Percentiles rank a stretch among this genome's conserved stretches.
Evolutionary conservation across 2,329 filamentous ascomycete species (phyloP).

Genomic region (Bertia moriformis): DNA sequence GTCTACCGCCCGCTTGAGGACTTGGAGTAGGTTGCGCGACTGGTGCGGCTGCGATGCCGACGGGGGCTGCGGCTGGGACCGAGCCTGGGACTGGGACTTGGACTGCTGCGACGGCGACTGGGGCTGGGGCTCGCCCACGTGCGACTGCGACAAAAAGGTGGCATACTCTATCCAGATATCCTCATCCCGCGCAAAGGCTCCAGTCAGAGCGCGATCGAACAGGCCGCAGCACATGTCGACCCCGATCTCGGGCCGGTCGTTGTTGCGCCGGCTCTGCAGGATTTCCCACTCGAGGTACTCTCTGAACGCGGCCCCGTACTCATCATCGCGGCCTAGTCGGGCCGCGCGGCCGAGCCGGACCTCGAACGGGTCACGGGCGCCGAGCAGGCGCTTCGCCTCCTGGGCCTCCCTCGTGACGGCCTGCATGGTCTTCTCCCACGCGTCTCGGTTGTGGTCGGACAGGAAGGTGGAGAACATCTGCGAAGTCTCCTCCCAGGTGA

Average conservation of each 20-base stretch:
- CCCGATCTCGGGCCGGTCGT: constrained; percentile 25
- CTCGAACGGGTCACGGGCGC: constrained; percentile 54
- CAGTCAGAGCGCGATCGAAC: constrained; percentile 62
- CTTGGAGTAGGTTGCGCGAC: constrained; percentile 43
- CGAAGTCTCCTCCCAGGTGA: constrained; percentile 61
- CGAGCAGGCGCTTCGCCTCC: constrained; percentile 47
- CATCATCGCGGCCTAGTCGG: constrained; percentile 37
- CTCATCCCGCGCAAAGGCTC: constrained; percentile 58
- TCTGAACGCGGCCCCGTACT: constrained; percentile 32
- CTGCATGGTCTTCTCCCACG: constrained; percentile 64
- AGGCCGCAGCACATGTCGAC: constrained; percentile 44
- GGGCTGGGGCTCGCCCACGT: too few relatives aligned
- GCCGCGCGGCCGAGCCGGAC: constrained; percentile 44
- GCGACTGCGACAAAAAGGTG: constrained; percentile 41
- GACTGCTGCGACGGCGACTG: constrained; percentile 27
- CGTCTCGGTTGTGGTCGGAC: constrained; percentile 52
- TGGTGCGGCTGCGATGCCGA: constrained; percentile 18
- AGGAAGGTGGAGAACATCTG: constrained; percentile 63
- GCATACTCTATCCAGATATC: constrained; percentile 72
- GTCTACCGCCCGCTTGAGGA: constrained; percentile 67
- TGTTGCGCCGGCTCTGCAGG: constrained; percentile 39
- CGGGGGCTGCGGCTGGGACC: constrained; percentile 10
- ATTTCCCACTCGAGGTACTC: constrained; percentile 82
- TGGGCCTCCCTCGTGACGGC: constrained; percentile 48
- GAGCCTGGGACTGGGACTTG: constrained; percentile 28